phyloP scores from a whole-genome alignment of 495 filamentous ascomycete species.

The Talaromyces stipitatus region DNA sequence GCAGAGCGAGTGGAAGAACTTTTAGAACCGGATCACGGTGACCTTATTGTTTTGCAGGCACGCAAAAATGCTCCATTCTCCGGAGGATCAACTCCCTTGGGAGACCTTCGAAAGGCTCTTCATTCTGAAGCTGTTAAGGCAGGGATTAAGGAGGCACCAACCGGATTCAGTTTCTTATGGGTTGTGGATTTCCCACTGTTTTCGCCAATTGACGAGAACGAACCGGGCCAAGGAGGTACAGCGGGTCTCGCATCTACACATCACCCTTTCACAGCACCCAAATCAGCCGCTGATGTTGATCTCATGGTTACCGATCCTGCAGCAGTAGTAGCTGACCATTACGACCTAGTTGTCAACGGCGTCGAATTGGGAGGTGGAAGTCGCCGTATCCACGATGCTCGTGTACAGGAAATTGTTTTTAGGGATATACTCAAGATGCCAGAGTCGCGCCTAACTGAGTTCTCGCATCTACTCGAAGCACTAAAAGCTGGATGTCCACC shows the following conservation, averaged over 20 bases:
- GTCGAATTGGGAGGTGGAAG: slow-evolving; percentile 91
- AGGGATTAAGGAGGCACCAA: slow-evolving; percentile 46
- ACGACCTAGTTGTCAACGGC: slow-evolving; percentile 93
- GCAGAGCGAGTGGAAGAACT: slow-evolving; percentile 49
- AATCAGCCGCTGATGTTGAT: slow-evolving; percentile 62
- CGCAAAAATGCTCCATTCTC: slow-evolving; percentile 52
- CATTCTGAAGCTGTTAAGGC: slow-evolving; percentile 55
- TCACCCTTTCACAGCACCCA: slow-evolving; percentile 92
- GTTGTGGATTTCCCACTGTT: slow-evolving; percentile 88
- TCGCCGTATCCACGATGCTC: slow-evolving; percentile 81
- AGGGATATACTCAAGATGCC: slow-evolving; percentile 67
- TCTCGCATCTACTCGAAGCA: slow-evolving; percentile 75
- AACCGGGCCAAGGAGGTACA: slow-evolving; percentile 75
- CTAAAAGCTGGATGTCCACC: slow-evolving; percentile 89
- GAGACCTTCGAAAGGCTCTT: slow-evolving; percentile 64
- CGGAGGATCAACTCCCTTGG: slow-evolving; percentile 69
- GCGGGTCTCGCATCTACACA: slow-evolving; percentile 84
- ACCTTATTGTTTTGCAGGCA: slow-evolving; percentile 74
- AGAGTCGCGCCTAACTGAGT: slow-evolving; percentile 58
- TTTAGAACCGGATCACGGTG: slow-evolving; percentile 54
- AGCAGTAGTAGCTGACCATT: slow-evolving; percentile 70
- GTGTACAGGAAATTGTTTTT: slow-evolving; percentile 79
- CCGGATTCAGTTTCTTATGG: slow-evolving; percentile 68
- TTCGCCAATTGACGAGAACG: slow-evolving; percentile 55
- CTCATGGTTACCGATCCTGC: slow-evolving; percentile 65